phyloP scores from a whole-genome alignment of 2,329 filamentous ascomycete species.

The Aureobasidium sp. region DNA sequence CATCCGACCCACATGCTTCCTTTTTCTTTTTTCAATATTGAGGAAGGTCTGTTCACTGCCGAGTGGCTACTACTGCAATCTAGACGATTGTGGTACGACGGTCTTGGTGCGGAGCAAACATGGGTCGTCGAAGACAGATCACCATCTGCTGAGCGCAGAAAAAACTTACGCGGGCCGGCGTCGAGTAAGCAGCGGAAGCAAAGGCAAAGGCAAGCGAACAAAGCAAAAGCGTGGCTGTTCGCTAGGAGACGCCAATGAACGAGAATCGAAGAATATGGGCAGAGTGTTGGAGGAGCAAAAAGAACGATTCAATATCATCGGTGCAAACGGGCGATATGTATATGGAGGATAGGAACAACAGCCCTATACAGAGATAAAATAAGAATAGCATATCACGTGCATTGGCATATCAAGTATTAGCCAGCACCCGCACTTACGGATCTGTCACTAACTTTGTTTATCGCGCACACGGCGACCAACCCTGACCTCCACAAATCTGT shows the following conservation, averaged over 20 bases:
- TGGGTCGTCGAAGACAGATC: slow-evolving; percentile 7
- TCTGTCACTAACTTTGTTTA: slow-evolving; percentile 9
- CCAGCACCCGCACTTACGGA: not conserved
- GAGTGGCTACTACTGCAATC: slow-evolving; percentile 10
- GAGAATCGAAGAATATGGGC: not conserved
- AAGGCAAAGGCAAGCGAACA: slow-evolving; percentile 6
- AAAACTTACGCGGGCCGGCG: slow-evolving; percentile 10
- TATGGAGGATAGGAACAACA: not conserved
- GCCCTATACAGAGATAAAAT: slow-evolving; percentile 8
- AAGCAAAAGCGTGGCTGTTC: slow-evolving; percentile 10
- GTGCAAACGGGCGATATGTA: slow-evolving; percentile 9
- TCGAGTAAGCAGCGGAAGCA: slow-evolving; percentile 5
- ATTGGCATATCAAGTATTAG: not conserved
- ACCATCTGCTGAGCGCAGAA: slow-evolving; percentile 3
- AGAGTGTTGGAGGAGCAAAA: not conserved
- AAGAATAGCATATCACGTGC: slow-evolving; percentile 12
- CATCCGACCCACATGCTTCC: slow-evolving; percentile 12
- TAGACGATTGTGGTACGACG: slow-evolving; percentile 10
- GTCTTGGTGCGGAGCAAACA: slow-evolving; percentile 1
- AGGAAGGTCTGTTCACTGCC: slow-evolving; percentile 7
- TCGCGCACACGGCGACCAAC: not conserved
- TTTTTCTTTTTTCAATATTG: slow-evolving; percentile 3
- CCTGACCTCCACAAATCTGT: slow-evolving; percentile 10
- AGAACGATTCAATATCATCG: slow-evolving; percentile 4
- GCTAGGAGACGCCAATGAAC: slow-evolving; percentile 10